Evolutionary conservation across 495 filamentous ascomycete genomes (phyloP).

Genomic region (Pseudomonodictys pantanalensis): DNA sequence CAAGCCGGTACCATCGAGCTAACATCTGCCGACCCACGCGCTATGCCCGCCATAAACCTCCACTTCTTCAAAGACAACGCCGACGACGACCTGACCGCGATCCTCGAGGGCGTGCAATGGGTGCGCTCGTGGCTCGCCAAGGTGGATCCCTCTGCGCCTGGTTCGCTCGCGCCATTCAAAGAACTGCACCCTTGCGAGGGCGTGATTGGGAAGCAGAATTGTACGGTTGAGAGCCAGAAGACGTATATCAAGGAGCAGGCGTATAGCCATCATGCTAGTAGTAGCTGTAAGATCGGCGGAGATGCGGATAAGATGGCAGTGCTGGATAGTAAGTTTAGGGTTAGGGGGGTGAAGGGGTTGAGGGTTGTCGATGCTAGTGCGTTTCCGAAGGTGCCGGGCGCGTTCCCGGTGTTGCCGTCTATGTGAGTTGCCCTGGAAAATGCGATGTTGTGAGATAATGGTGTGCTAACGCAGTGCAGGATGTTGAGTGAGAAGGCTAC

Average conservation of each 20-base stretch:
- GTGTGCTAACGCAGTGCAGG: not conserved
- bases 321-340: conserved; percentile 28
- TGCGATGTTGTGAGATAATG: not conserved
- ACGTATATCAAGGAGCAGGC: conserved; percentile 31
- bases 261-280: conserved; percentile 26
- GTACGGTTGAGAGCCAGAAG: conserved; percentile 24
- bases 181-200: conserved; percentile 28
- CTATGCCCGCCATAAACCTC: conserved; percentile 23
- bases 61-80: conserved; percentile 28
- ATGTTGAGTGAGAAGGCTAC: conserved; percentile 10
- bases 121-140: conserved; percentile 26
- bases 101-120: conserved; percentile 25
- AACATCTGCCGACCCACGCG: conserved; percentile 22
- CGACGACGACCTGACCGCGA: conserved; percentile 17
- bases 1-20: conserved; percentile 24
- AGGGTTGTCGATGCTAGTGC: conserved; percentile 34
- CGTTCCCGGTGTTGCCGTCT: conserved; percentile 18
- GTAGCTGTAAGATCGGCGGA: conserved; percentile 19
- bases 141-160: not conserved
- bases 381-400: conserved; percentile 31
- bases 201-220: conserved; percentile 24
- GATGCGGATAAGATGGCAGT: conserved; percentile 27
- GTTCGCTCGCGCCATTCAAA: conserved; percentile 18
- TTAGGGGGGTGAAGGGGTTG: conserved; percentile 28
- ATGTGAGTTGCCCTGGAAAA: too few relatives aligned